Evolutionary conservation across 2,329 filamentous ascomycete genomes (phyloP), one percentile per base, ranked within the genome.

Genomic region (Basipetospora chlamydospora): DNA sequence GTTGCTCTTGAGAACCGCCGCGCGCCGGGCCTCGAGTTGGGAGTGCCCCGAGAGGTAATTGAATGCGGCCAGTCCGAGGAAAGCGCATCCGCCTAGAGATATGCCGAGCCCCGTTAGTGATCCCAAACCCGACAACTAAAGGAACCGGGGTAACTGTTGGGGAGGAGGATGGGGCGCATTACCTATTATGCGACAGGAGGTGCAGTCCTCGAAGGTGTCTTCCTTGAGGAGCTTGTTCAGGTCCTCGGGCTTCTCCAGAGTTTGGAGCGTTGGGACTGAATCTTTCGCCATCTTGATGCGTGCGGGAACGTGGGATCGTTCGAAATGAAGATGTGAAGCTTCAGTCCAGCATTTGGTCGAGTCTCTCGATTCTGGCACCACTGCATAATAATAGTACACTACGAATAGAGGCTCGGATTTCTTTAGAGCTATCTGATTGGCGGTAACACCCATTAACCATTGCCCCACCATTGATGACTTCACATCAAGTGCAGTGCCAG

Each of bases 41-140:
- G 64, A 63, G 56, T 77, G 79, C 40, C 83, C 83, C 3, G 79
- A 81, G 42, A 75, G 63, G 58, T 86, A 87, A 55, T 76, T 86
- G 58, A 87, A 90, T 1, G 67, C 75, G 3, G 76, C 82, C 12
- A 88, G 70, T 1, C 79, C 80, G 39, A 84, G 63, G 44, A 90
- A 85, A 1, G 81, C 79, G 26, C 75, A 68, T 49, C 80, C 78
- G 30, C 82, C 82, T 87, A 46, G n/a, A n/a, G n/a, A n/a, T n/a
- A n/a, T n/a, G n/a, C n/a, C n/a, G n/a, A n/a, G n/a, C n/a, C n/a
- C n/a, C n/a, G n/a, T n/a, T n/a, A n/a, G n/a, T n/a, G n/a, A n/a
- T n/a, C n/a, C n/a, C n/a, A n/a, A n/a, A n/a, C n/a, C n/a, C n/a
- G n/a, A n/a, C n/a, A n/a, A n/a, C n/a, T n/a, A n/a, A n/a, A n/a